Conservation (phyloP, 768 basidiomycete species). For the Kwoniella pini region DNA sequence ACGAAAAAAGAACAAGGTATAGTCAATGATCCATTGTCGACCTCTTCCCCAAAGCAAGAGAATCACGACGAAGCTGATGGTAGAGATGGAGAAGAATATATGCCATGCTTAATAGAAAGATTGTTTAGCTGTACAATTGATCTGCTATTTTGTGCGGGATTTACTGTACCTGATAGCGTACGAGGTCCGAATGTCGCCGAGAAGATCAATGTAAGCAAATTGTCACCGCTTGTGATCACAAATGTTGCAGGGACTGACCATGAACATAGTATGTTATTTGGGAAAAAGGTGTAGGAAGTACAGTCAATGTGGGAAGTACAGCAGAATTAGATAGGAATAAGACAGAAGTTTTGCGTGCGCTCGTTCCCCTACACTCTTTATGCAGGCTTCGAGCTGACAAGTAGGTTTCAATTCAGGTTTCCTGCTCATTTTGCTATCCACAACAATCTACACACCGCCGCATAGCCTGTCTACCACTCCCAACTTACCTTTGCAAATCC, state of each 20-base stretch:
- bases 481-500: constrained; percentile 69
- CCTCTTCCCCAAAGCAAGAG: neutral
- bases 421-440: constrained; percentile 80
- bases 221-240: neutral
- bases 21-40: constrained; percentile 27
- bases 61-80: neutral
- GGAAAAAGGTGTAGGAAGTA: constrained; percentile 94
- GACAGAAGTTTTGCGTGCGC: constrained; percentile 75
- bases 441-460: constrained; percentile 81
- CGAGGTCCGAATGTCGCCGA: constrained; percentile 39
- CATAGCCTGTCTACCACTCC: constrained; percentile 70
- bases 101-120: constrained; percentile 78
- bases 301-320: constrained; percentile 67
- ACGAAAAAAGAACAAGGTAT: constrained; percentile 10
- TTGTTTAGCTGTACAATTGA: constrained; percentile 79
- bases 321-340: constrained; percentile 74
- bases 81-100: constrained; percentile 56
- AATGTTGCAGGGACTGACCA: neutral
- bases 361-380: neutral
- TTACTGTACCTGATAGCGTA: constrained; percentile 69
- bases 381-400: neutral
- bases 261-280: constrained; percentile 56
- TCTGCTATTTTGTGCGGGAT: constrained; percentile 88
- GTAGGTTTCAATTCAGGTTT: constrained; percentile 55
- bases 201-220: constrained; percentile 53